These are phyloP conservation scores for Skeletonema tropicum DNA, from an alignment of 108 stramenopile species.

Conservation along the genomic window DNA sequence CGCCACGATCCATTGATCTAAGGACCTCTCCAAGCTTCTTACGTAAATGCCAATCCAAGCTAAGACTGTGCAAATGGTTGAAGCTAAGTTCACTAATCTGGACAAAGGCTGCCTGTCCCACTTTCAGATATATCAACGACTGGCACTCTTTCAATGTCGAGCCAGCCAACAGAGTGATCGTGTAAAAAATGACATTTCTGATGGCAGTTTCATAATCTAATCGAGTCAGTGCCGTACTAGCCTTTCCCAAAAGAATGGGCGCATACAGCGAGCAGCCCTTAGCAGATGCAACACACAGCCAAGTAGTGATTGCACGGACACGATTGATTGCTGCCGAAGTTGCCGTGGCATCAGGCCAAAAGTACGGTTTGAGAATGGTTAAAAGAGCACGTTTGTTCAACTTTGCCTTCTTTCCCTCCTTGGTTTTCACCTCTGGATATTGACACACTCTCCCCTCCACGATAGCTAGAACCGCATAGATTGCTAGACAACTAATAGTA, in stretches of 20 bases:
- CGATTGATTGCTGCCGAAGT: conserved; percentile 85
- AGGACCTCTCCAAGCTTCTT: conserved; percentile 96
- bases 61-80: conserved; percentile 87
- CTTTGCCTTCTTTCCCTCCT: conserved; percentile 49
- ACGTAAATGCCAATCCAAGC: conserved; percentile 94
- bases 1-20: conserved; percentile 92
- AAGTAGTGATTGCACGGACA: conserved; percentile 85
- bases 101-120: conserved; percentile 96
- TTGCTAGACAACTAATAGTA: conserved; percentile 36
- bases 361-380: conserved; percentile 88
- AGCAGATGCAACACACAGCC: conserved; percentile 86
- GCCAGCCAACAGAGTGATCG: conserved; percentile 66
- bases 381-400: conserved; percentile 64
- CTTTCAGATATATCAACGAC: conserved; percentile 91
- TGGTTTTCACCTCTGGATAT: conserved; percentile 37
- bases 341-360: conserved; percentile 92
- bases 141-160: conserved; percentile 90
- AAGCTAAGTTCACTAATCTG: conserved; percentile 90
- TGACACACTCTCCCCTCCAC: conserved; percentile 55
- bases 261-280: conserved; percentile 84
- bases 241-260: conserved; percentile 89
- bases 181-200: conserved; percentile 62
- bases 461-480: conserved; percentile 51
- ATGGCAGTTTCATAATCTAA: conserved; percentile 63
- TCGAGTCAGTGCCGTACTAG: conserved; percentile 87